Evolutionary conservation across 2,329 filamentous ascomycete species (phyloP).

Genomic region (Septoria linicola): DNA sequence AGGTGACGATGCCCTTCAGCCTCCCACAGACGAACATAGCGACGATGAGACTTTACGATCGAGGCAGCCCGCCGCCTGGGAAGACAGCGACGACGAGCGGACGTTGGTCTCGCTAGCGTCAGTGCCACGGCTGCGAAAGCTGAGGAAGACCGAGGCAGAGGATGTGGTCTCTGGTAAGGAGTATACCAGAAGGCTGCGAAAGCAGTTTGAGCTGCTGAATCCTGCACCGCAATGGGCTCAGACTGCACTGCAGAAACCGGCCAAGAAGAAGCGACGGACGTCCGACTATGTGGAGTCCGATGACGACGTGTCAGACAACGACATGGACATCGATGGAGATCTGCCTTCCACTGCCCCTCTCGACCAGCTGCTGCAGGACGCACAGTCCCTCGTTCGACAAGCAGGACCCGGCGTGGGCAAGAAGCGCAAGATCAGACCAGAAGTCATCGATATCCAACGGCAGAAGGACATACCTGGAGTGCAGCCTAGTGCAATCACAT

Average conservation of each 20-base stretch:
- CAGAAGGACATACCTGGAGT: constrained; percentile 78
- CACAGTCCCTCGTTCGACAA: constrained; percentile 61
- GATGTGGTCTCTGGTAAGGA: constrained; percentile 84
- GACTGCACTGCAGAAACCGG: constrained; percentile 43
- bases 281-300: constrained; percentile 41
- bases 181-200: constrained; percentile 75
- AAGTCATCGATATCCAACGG: constrained; percentile 85
- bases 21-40: constrained; percentile 45
- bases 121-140: constrained; percentile 73
- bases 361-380: constrained; percentile 74
- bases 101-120: constrained; percentile 78
- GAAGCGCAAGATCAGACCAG: constrained; percentile 74
- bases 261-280: constrained; percentile 50
- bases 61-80: constrained; percentile 67
- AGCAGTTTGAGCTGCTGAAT: constrained; percentile 64
- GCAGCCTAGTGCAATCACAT: constrained; percentile 74
- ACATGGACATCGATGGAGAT: constrained; percentile 58
- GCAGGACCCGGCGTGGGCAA: constrained; percentile 51
- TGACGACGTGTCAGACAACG: constrained; percentile 45
- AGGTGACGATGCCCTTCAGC: constrained; percentile 46
- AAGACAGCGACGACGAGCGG: constrained; percentile 93
- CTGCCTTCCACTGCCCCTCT: constrained; percentile 70
- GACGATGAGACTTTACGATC: constrained; percentile 41
- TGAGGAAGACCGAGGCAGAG: constrained; percentile 76
- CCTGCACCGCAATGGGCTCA: constrained; percentile 62